A percentile compares a stretch with the other conserved stretches of the same genome.
These are phyloP conservation scores for Didymella pinodella DNA, from an alignment of 2,329 filamentous ascomycete genomes.

Conservation along the genomic window DNA sequence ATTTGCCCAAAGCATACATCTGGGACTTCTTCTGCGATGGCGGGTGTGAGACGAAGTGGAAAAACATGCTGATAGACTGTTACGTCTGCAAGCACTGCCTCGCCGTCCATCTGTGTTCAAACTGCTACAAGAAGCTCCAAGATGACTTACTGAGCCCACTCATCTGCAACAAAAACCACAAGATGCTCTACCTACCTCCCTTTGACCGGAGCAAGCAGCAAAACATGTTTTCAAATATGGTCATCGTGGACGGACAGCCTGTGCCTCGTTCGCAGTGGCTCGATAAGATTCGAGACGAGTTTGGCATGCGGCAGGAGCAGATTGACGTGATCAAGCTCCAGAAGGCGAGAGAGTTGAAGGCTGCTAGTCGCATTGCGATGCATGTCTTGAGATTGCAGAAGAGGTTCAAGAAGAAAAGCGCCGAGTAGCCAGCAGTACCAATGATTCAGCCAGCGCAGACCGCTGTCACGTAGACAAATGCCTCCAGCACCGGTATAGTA, in stretches of 20 bases:
- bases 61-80: conserved; percentile 11
- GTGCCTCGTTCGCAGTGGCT: conserved; percentile 17
- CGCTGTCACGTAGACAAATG: too few relatives aligned
- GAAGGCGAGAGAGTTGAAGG: conserved; percentile 18
- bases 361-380: conserved; percentile 9
- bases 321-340: conserved; percentile 19
- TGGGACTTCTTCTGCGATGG: neutral
- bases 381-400: conserved; percentile 8
- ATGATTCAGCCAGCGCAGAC: too few relatives aligned
- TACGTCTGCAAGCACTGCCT: conserved; percentile 21
- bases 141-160: conserved; percentile 1
- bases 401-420: neutral
- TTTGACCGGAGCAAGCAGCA: conserved; percentile 6
- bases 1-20: neutral
- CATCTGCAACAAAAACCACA: conserved; percentile 21
- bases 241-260: neutral
- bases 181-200: conserved; percentile 18
- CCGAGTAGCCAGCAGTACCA: too few relatives aligned
- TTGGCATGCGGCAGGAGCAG: conserved; percentile 20
- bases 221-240: neutral
- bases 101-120: conserved; percentile 17
- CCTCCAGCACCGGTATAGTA: too few relatives aligned
- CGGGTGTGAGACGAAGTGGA: neutral
- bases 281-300: conserved; percentile 13
- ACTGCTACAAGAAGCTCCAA: conserved; percentile 19